Percentiles rank a stretch among this genome's conserved stretches.
These are phyloP conservation scores for Pleurotus citrinopileatus DNA, from an alignment of 768 basidiomycete species.

Conservation along the genomic window DNA sequence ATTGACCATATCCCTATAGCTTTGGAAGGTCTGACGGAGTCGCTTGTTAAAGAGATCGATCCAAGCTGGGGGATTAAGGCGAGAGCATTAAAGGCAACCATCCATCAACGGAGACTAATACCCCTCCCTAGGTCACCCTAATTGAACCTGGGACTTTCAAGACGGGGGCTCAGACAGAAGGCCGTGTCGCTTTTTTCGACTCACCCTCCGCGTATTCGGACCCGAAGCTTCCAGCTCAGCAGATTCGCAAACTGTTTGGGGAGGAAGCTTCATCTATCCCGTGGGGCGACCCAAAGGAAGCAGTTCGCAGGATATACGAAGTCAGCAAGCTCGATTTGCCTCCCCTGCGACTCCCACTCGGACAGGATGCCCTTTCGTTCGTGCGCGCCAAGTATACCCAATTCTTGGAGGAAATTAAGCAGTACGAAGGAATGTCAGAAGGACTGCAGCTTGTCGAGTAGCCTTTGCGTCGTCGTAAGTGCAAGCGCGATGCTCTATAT, in stretches of 20 bases:
- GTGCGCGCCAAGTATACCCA: neutral
- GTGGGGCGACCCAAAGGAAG: neutral
- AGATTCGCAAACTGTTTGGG: neutral
- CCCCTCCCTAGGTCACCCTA: slow-evolving; percentile 12
- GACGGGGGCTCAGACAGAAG: slow-evolving; percentile 8
- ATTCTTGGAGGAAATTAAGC: neutral
- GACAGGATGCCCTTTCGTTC: neutral
- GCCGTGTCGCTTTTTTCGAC: neutral
- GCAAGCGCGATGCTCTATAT: too few species aligned
- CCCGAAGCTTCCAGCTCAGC: neutral
- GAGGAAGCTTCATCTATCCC: neutral
- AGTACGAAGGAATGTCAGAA: neutral
- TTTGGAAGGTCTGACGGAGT: slow-evolving; percentile 24
- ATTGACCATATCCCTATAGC: slow-evolving; percentile 19
- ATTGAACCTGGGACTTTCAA: slow-evolving; percentile 16
- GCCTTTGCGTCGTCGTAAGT: too few species aligned
- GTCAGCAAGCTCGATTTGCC: neutral
- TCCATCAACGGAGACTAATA: neutral
- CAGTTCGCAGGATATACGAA: neutral
- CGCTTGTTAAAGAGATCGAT: slow-evolving; percentile 26
- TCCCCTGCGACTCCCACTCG: slow-evolving; percentile 1
- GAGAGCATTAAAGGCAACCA: neutral
- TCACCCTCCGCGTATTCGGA: neutral
- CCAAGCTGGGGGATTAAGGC: slow-evolving; percentile 31
- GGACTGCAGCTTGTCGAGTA: neutral